Percentiles rank a stretch among this genome's conserved stretches.
Evolutionary conservation across 2,329 filamentous ascomycete species (phyloP).

Genomic region (Ceratocystis smalleyi): DNA sequence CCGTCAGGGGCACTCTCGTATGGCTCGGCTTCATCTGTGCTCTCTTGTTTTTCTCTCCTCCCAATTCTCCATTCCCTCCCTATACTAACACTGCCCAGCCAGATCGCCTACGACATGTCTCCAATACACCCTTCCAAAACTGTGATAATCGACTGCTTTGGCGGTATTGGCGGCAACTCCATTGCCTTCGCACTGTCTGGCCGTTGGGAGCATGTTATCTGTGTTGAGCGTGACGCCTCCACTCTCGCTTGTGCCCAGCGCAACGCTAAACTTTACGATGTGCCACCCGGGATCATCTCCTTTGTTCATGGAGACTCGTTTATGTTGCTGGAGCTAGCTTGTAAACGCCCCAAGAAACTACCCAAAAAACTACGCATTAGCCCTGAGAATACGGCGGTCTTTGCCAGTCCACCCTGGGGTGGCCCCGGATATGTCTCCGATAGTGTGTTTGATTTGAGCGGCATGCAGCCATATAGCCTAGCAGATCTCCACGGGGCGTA

Average conservation of each 20-base stretch:
- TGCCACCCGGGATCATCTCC: conserved; percentile 53
- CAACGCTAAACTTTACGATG: conserved; percentile 76
- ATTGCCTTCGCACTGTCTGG: conserved; percentile 81
- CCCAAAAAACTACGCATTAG: conserved; percentile 29
- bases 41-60: neutral
- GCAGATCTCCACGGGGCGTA: conserved; percentile 47
- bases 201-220: conserved; percentile 70
- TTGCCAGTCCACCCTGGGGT: conserved; percentile 46
- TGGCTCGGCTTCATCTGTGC: too few species aligned
- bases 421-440: conserved; percentile 40
- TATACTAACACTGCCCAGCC: conserved; percentile 30
- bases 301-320: conserved; percentile 87
- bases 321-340: conserved; percentile 23
- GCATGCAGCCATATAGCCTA: conserved; percentile 78
- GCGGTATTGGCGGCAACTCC: conserved; percentile 79
- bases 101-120: conserved; percentile 59
- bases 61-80: neutral
- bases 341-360: conserved; percentile 23
- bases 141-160: conserved; percentile 75
- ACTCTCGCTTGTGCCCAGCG: conserved; percentile 81
- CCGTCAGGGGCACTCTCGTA: too few species aligned
- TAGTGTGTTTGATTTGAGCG: conserved; percentile 64
- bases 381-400: conserved; percentile 31
- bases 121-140: conserved; percentile 39
- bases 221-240: conserved; percentile 67